phyloP scores from a whole-genome alignment of 352 stramenopile species.

The Phytophthora sansomeana region DNA sequence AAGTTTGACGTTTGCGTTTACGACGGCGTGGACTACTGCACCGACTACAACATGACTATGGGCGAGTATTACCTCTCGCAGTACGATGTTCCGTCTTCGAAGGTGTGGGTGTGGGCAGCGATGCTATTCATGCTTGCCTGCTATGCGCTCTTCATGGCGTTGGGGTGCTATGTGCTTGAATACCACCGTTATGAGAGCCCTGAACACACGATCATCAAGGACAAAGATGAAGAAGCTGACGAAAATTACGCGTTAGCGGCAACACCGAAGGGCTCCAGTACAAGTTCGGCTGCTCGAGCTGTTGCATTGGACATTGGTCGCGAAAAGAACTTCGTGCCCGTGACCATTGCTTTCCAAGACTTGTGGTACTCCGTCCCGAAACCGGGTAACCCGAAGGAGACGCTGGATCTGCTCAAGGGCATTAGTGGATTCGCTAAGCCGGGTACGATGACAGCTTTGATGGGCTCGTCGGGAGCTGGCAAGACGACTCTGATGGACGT shows the following conservation, averaged over 20 bases:
- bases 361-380: conserved; percentile 57
- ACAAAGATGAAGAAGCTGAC: conserved; percentile 14
- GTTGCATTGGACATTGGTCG: background rate
- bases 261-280: conserved; percentile 19
- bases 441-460: conserved; percentile 19
- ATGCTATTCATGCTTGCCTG: conserved; percentile 45
- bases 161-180: conserved; percentile 42
- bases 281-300: no score
- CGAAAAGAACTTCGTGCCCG: conserved; percentile 42
- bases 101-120: conserved; percentile 44
- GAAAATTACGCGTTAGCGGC: conserved; percentile 23
- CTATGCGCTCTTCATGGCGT: conserved; percentile 54
- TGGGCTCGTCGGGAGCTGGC: conserved; percentile 22
- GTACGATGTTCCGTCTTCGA: conserved; percentile 39
- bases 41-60: conserved; percentile 39
- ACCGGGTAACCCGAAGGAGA: conserved; percentile 49
- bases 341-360: conserved; percentile 35
- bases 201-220: conserved; percentile 29
- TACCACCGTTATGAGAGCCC: conserved; percentile 33
- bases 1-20: conserved; percentile 46
- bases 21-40: conserved; percentile 49
- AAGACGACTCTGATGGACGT: conserved; percentile 31
- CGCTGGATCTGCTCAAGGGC: conserved; percentile 16
- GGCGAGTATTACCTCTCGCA: conserved; percentile 50
- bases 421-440: conserved; percentile 22